phyloP scores from a whole-genome alignment of 306 rosid species.

The Neltuma alba region DNA sequence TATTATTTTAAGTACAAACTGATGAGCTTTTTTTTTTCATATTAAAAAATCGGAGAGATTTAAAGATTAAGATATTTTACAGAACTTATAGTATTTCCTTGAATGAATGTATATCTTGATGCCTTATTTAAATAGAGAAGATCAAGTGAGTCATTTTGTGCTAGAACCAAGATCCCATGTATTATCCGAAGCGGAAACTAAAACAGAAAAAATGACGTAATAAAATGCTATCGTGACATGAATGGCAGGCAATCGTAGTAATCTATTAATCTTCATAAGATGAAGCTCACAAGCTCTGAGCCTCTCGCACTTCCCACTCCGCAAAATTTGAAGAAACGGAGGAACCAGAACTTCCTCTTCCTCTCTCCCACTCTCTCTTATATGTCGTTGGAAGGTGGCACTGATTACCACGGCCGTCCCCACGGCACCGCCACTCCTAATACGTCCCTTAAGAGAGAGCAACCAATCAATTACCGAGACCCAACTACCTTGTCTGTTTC shows the following conservation, averaged over 20 bases:
- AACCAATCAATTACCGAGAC: not conserved
- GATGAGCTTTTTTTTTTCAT: not conserved
- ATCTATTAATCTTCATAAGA: slow-evolving; percentile 15
- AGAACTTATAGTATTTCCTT: not conserved
- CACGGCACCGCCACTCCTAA: not conserved
- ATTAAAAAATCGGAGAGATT: not conserved
- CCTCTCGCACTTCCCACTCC: not conserved
- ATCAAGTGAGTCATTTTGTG: not conserved
- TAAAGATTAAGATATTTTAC: not conserved
- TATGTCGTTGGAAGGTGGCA: not conserved
- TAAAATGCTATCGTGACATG: not conserved
- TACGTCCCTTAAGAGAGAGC: not conserved
- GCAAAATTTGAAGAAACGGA: not conserved
- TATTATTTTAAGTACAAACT: not conserved
- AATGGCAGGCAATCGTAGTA: not conserved
- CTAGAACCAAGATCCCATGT: not conserved
- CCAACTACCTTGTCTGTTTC: not conserved
- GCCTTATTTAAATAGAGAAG: not conserved
- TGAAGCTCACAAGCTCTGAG: slow-evolving; percentile 5
- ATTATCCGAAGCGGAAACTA: not conserved
- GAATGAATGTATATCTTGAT: not conserved
- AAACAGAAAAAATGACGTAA: not conserved
- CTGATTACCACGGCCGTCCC: not conserved
- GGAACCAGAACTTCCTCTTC: not conserved
- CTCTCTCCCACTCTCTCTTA: not conserved